Base-by-base conservation (phyloP, 106 monocot species). In the Dendrobium chrysotoxum region DNA sequence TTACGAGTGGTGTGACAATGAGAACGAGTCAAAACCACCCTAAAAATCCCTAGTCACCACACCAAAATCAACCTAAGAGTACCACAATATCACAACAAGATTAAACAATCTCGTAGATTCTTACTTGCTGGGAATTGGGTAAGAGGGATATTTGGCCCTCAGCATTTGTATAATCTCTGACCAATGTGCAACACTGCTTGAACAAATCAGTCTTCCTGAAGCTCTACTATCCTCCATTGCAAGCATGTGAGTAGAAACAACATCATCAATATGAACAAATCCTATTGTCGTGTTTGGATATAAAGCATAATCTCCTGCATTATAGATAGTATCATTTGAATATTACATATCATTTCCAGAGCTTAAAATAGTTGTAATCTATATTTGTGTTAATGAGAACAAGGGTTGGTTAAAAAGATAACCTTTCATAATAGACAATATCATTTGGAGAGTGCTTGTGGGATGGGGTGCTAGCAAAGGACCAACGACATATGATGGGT, bases 221-320 rank as follows among this genome's bases (percentile, higher is more conserved):
- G 88, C 94, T 72, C 80, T 81, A 66, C 17, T 41, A 46, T 92
- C 77, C 85, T 94, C 92, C 96, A 97, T 94, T 57, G 94, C 92
- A 15, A 94, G 72, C 4, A 97, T 65, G 79, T 97, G 96, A 11
- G 71, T 68, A 3, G 77, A 64, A 77, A 94, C 85, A 53, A 90
- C 96, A 77, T 97, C 94, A 40, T 94, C 90, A 13, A 97, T 84
- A 73, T 97, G 92, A 28, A 94, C 96, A 54, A 94, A 97, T 44
- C 96, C 96, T 7, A 94, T 31, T 4, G 89, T 89, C 40, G 42
- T 81, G 76, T 94, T 94, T 0, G 96, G 94, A 83, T 97, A 97
- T 7, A 40, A 5, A 8, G 80, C 57, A 1, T 26, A 18, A 0
- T 86, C 76, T 23, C 91, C 91, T 94, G 82, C 47, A 81, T 16